Evolutionary conservation across 1,139 yeast genomes (phyloP).

Genomic region (Pichia sp.): DNA sequence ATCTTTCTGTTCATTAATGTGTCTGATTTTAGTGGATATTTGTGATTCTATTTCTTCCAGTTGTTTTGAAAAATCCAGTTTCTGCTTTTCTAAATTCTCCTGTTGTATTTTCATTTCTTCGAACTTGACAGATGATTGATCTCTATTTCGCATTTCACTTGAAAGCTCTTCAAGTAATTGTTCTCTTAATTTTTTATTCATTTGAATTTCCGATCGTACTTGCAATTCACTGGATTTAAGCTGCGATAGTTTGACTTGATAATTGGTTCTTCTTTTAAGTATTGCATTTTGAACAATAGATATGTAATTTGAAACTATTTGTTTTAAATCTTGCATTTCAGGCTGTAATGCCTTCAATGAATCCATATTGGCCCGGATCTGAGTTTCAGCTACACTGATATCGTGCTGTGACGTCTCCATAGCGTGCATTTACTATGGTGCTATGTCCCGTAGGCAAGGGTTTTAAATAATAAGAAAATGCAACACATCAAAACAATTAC

Average conservation of each 20-base stretch:
- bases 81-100: slow-evolving; percentile 23
- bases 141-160: slow-evolving; percentile 20
- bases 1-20: slow-evolving; percentile 22
- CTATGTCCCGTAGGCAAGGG: too few species aligned
- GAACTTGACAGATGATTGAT: slow-evolving; percentile 24
- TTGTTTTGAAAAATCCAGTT: slow-evolving; percentile 19
- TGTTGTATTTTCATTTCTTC: slow-evolving; percentile 26
- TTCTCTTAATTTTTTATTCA: slow-evolving; percentile 16
- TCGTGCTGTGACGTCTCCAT: not conserved
- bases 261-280: slow-evolving; percentile 19
- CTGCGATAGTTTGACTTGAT: slow-evolving; percentile 20
- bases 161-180: slow-evolving; percentile 20
- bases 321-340: slow-evolving; percentile 22
- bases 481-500: too few species aligned
- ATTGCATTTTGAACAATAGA: slow-evolving; percentile 15
- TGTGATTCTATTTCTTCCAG: slow-evolving; percentile 21
- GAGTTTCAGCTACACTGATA: slow-evolving; percentile 4
- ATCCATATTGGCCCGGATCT: slow-evolving; percentile 13
- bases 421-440: too few species aligned
- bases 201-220: slow-evolving; percentile 16
- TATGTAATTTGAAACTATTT: slow-evolving; percentile 17
- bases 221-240: slow-evolving; percentile 19
- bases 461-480: too few species aligned
- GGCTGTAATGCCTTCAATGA: slow-evolving; percentile 21
- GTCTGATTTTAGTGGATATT: slow-evolving; percentile 18